A percentile compares a stretch with the other conserved stretches of the same genome.
phyloP scores from a whole-genome alignment of 768 basidiomycete genomes.

The Candolleomyces aberdarensis region DNA sequence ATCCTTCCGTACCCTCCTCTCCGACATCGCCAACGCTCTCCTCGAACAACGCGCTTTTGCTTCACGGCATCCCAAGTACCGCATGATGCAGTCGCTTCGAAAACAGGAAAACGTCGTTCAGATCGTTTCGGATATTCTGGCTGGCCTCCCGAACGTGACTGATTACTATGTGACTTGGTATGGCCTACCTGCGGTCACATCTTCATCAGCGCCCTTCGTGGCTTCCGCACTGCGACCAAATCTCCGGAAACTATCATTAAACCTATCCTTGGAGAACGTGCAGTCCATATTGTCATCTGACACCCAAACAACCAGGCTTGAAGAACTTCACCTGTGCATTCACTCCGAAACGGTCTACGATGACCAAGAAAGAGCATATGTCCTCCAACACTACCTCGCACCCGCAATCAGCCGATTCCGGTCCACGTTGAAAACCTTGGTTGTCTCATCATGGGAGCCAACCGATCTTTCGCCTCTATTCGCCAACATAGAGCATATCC shows the following conservation, averaged over 20 bases:
- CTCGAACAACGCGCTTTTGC: slow-evolving; percentile 26
- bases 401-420: slow-evolving; percentile 35
- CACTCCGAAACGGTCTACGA: slow-evolving; percentile 33
- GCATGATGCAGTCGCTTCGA: slow-evolving; percentile 25
- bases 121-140: slow-evolving; percentile 40
- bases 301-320: slow-evolving; percentile 27
- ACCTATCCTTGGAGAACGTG: slow-evolving; percentile 42
- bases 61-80: slow-evolving; percentile 22
- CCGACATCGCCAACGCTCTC: slow-evolving; percentile 31
- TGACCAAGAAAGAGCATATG: slow-evolving; percentile 21
- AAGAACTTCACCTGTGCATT: slow-evolving; percentile 42
- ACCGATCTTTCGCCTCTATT: slow-evolving; percentile 44
- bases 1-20: slow-evolving; percentile 26
- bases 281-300: slow-evolving; percentile 29
- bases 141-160: slow-evolving; percentile 40
- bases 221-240: slow-evolving; percentile 20
- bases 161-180: slow-evolving; percentile 52
- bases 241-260: slow-evolving; percentile 39
- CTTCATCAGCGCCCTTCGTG: slow-evolving; percentile 7
- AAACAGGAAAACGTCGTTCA: slow-evolving; percentile 37
- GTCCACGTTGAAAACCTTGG: slow-evolving; percentile 33
- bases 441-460: slow-evolving; percentile 42
- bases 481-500: slow-evolving; percentile 27
- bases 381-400: slow-evolving; percentile 35
- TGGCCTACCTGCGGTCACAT: slow-evolving; percentile 25